Conservation (phyloP, 176 grass and related monocot species). For the Ampelocalamus luodianensis region DNA sequence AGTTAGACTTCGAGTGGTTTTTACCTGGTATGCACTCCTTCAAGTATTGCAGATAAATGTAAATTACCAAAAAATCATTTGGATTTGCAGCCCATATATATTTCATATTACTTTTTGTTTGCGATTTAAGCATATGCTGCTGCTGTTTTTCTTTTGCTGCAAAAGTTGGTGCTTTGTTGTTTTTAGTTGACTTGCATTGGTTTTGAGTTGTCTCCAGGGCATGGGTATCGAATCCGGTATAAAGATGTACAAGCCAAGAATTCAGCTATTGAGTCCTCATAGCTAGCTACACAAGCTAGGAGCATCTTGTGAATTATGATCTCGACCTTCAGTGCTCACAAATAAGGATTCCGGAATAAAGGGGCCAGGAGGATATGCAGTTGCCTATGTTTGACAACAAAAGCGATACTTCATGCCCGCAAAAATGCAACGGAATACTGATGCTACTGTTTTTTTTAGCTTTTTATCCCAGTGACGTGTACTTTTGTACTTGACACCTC, state of each 20-base stretch:
- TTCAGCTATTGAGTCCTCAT: conserved; percentile 49
- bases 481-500: not conserved
- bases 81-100: not conserved
- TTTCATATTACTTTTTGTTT: not conserved
- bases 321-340: conserved; percentile 4
- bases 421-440: not conserved
- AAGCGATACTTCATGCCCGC: too few relatives aligned
- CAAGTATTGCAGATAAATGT: conserved; percentile 6
- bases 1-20: conserved; percentile 63
- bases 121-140: not conserved
- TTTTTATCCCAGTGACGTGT: not conserved
- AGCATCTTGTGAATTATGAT: not conserved
- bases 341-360: conserved; percentile 24
- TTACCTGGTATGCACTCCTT: conserved; percentile 60
- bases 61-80: not conserved
- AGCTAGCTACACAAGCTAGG: conserved; percentile 36
- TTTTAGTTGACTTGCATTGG: not conserved
- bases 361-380: not conserved
- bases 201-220: conserved; percentile 38
- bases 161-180: not conserved
- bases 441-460: not conserved
- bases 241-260: conserved; percentile 51
- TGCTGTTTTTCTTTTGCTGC: not conserved
- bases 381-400: not conserved
- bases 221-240: conserved; percentile 48